These are phyloP conservation scores for Pochonia chlamydosporia DNA, from an alignment of 2,329 filamentous ascomycete genomes.

Conservation along the genomic window DNA sequence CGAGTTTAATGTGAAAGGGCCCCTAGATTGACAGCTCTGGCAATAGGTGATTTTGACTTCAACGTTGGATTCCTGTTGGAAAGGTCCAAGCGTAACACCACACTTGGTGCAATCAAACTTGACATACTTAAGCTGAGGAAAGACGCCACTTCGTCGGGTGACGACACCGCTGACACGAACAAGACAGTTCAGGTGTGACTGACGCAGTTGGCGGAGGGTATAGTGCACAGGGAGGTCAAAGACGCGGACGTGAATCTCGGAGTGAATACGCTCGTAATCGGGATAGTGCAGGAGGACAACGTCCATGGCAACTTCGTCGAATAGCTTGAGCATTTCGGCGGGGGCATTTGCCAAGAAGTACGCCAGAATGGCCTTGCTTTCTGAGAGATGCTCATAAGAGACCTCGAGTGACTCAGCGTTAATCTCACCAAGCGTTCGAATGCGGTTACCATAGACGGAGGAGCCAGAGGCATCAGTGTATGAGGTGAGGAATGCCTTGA, in stretches of 20 bases:
- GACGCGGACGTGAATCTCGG: conserved; percentile 95
- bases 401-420: conserved; percentile 96
- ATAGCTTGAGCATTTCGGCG: conserved; percentile 90
- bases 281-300: conserved; percentile 94
- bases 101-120: conserved; percentile 97
- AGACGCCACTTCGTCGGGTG: conserved; percentile 88
- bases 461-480: conserved; percentile 85
- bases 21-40: conserved; percentile 90
- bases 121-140: conserved; percentile 96
- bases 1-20: conserved; percentile 91
- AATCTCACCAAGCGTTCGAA: conserved; percentile 91
- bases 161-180: conserved; percentile 94
- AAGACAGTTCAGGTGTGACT: conserved; percentile 92
- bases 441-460: conserved; percentile 92
- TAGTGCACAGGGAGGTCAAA: conserved; percentile 92
- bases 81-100: conserved; percentile 83
- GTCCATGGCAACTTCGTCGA: conserved; percentile 95
- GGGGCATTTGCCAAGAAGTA: conserved; percentile 96
- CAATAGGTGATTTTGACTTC: conserved; percentile 97
- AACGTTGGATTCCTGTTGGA: conserved; percentile 93
- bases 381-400: conserved; percentile 86
- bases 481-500: conserved; percentile 94
- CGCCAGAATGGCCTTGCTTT: conserved; percentile 86
- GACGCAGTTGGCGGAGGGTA: conserved; percentile 88
- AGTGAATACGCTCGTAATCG: conserved; percentile 95